Conservation (phyloP, 2,329 filamentous ascomycete genomes). For the Colletotrichum sp. region DNA sequence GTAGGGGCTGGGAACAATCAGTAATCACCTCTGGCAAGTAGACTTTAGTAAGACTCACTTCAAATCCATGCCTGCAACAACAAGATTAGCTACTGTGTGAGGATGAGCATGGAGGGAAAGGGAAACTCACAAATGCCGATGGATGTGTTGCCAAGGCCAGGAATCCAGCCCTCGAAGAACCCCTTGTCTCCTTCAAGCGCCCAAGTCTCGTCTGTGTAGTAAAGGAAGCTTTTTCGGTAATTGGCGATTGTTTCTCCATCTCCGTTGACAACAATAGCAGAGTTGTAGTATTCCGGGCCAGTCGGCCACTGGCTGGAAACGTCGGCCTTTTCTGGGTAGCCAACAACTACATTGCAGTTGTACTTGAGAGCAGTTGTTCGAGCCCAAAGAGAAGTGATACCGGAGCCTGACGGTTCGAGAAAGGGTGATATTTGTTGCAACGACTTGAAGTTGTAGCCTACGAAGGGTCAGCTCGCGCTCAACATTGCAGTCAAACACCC, state of each 20-base stretch:
- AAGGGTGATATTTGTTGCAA: too few species aligned
- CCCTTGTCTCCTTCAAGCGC: conserved; percentile 54
- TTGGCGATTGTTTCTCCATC: conserved; percentile 67
- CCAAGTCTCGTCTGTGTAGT: conserved; percentile 64
- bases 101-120: too few species aligned
- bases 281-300: conserved; percentile 60
- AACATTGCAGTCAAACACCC: too few species aligned
- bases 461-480: too few species aligned
- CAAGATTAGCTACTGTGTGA: too few species aligned
- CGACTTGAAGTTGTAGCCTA: too few species aligned
- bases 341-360: conserved; percentile 71
- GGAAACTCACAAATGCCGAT: conserved; percentile 66
- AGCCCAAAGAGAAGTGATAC: too few species aligned
- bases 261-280: conserved; percentile 55
- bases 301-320: conserved; percentile 54
- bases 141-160: conserved; percentile 48
- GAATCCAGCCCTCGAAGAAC: conserved; percentile 47
- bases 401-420: too few species aligned
- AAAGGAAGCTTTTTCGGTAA: conserved; percentile 64
- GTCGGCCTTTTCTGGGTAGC: conserved; percentile 76
- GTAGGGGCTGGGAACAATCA: conserved; percentile 12
- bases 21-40: too few species aligned
- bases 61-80: too few species aligned
- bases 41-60: too few species aligned
- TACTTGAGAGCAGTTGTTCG: too few species aligned